Evolutionary conservation across 345 rosid genomes (phyloP), one percentile per base, ranked within the genome.

Genomic region (Ceriops tagal): DNA sequence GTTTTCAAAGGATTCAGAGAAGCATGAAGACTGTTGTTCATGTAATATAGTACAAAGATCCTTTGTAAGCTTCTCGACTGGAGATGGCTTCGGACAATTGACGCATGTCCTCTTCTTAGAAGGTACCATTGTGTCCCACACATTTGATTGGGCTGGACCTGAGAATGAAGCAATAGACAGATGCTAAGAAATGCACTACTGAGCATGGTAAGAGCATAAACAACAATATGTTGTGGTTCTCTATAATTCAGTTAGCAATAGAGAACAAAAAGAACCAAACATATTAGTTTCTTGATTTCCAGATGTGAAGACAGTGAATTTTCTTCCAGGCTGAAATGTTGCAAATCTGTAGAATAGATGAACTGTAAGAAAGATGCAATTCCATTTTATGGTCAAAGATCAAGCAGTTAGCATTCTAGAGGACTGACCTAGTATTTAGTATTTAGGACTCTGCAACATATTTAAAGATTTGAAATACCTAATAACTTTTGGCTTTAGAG

Each of bases 1-100:
- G 77, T 92, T 98, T 60, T 96, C 92, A 20, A 97, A 89, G 55
- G 90, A 84, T 64, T 87, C 96, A 64, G 99, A 92, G 71, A 92
- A 87, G 80, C 87, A 89, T 4, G 96, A 92, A 5, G 89, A 90
- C 75, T 90, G 97, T 61, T 95, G 99, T 78, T 92, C 99, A 75
- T 96, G 98, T 80, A 87, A 76, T 60, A 96, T 96, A 66, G 85
- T 87, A 79, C 80, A 86, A 46, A 96, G 81, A 71, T 92, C 99
- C 75, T 84, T 86, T 8, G 92, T 90, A 58, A 96, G 99, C 84
- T 96, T 88, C 83, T 96, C 98, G 18, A 96, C 95, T 5, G 99
- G 65, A 71, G 98, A 90, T 24, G 73, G 87, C 85, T 92, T 92
- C 55, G 97, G 82, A 60, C 96, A 90, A 69, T 78, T 88, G 58